Evolutionary conservation across 371 early-diverging fungal genomes (phyloP), one percentile per base, ranked within the genome.

Genomic region (Apophysomyces variabilis): DNA sequence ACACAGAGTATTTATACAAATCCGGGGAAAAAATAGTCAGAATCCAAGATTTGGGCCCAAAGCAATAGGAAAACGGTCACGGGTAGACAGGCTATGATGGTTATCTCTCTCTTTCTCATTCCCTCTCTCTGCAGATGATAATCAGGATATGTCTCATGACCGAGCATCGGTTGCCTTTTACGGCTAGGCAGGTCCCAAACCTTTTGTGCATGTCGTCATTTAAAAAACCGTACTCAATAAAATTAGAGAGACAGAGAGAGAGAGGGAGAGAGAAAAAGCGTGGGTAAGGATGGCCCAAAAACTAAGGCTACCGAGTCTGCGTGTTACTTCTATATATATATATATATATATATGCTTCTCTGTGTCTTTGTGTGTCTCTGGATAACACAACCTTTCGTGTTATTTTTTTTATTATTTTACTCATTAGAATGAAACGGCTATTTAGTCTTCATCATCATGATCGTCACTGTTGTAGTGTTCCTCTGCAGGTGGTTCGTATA

Each of bases 401-500:
- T 38, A 43, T 26, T n/a, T 18, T 8, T 41, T 38, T 41, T 12
- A 5, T 57, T 18, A 18, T 21, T n/a, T 57, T 32, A 32, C 26
- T 54, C 7, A 58, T 32, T 58, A 26, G 32, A 26, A 3, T 26
- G 1, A 26, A 3, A 26, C 3, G 32, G 32, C 5, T 14, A 58
- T 12, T 32, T 62, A 44, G 14, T 62, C 62, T 45, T 62, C 62
- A 32, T 41, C 45, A 5, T 65, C 61, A 37, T 66, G 61, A 14
- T 68, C 69, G 16, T 66, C 65, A 35, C 67, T 66, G 60, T 38
- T 43, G 37, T 36, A 54, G 16, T 18, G 11, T 1, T 13, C 44
- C n/a, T 8, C 60, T 13, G 60, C 57, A 5, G 56, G 67, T 50
- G 43, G 38, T 11, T 75, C 75, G 54, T 75, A 75, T 3, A 75